phyloP scores from a whole-genome alignment of 257 asterid genomes.

The Solanum sejunctum region DNA sequence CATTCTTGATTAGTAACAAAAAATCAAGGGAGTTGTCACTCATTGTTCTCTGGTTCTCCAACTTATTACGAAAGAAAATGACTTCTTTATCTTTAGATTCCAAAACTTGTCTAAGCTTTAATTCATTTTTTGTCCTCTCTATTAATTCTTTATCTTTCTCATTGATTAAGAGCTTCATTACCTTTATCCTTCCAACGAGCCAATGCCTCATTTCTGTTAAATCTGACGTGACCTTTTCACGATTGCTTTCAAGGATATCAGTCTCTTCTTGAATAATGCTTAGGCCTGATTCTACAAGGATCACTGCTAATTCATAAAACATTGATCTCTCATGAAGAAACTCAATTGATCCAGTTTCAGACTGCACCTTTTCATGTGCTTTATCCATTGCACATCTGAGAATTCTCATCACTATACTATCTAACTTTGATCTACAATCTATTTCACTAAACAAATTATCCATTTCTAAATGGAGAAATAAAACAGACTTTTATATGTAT shows the following conservation, averaged over 20 bases:
- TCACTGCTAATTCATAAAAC: constrained; percentile 55
- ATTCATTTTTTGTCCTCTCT: constrained; percentile 46
- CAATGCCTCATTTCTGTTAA: constrained; percentile 46
- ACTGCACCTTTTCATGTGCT: constrained; percentile 58
- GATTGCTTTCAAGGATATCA: constrained; percentile 28
- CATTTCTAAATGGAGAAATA: constrained; percentile 15
- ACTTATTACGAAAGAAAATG: constrained; percentile 17
- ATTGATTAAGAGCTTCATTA: constrained; percentile 36
- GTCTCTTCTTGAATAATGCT: constrained; percentile 48
- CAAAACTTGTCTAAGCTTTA: constrained; percentile 28
- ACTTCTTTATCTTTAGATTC: constrained; percentile 44
- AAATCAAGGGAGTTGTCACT: constrained; percentile 6
- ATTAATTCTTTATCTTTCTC: constrained; percentile 44
- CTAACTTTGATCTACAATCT: constrained; percentile 42
- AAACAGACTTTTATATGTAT: background rate
- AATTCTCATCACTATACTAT: constrained; percentile 52
- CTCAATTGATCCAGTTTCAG: constrained; percentile 53
- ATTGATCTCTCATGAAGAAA: constrained; percentile 53
- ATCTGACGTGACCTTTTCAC: constrained; percentile 37
- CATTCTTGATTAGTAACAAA: background rate
- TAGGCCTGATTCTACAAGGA: constrained; percentile 57
- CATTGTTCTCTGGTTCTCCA: constrained; percentile 15
- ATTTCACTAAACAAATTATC: constrained; percentile 51
- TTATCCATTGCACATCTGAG: constrained; percentile 70
- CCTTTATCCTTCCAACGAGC: constrained; percentile 44